Conservation (phyloP, 352 stramenopile genomes). For the Globisporangium perplexum region DNA sequence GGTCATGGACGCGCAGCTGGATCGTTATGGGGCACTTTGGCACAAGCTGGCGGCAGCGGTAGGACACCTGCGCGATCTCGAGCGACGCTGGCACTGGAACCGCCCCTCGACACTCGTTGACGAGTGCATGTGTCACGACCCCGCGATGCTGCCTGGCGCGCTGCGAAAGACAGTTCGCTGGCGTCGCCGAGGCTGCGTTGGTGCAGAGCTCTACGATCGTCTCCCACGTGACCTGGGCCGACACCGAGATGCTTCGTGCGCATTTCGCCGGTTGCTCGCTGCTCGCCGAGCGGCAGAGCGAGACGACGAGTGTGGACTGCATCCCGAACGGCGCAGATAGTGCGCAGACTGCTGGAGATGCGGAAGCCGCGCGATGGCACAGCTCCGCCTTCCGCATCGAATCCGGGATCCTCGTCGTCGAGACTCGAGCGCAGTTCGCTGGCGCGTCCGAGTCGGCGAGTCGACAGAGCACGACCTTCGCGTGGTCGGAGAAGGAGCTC, state of each 20-base stretch:
- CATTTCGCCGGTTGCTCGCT: slow-evolving; percentile 30
- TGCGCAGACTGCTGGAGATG: slow-evolving; percentile 25
- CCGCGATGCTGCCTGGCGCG: slow-evolving; percentile 22
- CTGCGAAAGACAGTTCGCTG: slow-evolving; percentile 38
- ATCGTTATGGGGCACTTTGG: slow-evolving; percentile 37
- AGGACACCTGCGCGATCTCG: slow-evolving; percentile 36
- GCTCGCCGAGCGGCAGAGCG: slow-evolving; percentile 28
- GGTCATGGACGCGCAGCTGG: slow-evolving; percentile 36
- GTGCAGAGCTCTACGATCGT: slow-evolving; percentile 29
- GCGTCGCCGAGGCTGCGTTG: slow-evolving; percentile 22
- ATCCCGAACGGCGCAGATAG: slow-evolving; percentile 41
- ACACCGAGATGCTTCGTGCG: slow-evolving; percentile 21
- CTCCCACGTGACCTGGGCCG: slow-evolving; percentile 23
- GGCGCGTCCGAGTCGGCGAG: slow-evolving; percentile 29
- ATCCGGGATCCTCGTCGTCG: slow-evolving; percentile 15
- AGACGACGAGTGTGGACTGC: slow-evolving; percentile 21
- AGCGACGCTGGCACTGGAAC: slow-evolving; percentile 22
- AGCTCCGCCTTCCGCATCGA: slow-evolving; percentile 18
- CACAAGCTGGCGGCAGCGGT: slow-evolving; percentile 38
- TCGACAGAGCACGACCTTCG: slow-evolving; percentile 35
- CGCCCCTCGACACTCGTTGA: slow-evolving; percentile 28
- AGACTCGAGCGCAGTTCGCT: slow-evolving; percentile 24
- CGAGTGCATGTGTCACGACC: slow-evolving; percentile 12
- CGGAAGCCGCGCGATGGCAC: slow-evolving; percentile 24
- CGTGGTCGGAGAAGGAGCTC: slow-evolving; percentile 21